These are phyloP conservation scores for Neonectria ditissima DNA, from an alignment of 2,329 filamentous ascomycete genomes.

Conservation along the genomic window DNA sequence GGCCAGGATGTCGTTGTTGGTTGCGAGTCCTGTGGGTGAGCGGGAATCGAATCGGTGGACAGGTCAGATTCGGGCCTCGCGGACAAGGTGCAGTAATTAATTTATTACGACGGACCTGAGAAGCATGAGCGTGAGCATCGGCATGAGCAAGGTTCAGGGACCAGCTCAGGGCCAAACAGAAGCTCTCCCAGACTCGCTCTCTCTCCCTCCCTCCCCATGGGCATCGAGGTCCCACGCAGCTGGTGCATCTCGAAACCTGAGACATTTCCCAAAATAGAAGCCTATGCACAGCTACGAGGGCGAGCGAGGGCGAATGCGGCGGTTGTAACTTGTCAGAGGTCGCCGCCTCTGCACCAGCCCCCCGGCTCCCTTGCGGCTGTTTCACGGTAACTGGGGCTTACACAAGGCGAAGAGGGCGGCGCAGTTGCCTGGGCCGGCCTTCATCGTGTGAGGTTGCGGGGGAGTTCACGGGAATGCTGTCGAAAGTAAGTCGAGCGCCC, in stretches of 20 bases:
- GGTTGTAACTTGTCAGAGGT: constrained; percentile 1
- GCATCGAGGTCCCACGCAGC: constrained; percentile 26
- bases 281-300: constrained; percentile 27
- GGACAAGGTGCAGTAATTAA: neutral
- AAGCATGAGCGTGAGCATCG: neutral
- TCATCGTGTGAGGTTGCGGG: neutral
- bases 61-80: neutral
- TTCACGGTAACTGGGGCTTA: constrained; percentile 39
- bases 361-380: constrained; percentile 33
- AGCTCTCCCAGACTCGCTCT: neutral
- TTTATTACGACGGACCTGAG: neutral
- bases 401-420: constrained; percentile 5
- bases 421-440: neutral
- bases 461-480: constrained; percentile 12
- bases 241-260: constrained; percentile 42
- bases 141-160: constrained; percentile 2
- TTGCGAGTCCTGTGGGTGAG: constrained; percentile 7
- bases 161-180: neutral
- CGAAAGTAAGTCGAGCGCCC: constrained; percentile 8
- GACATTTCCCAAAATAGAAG: constrained; percentile 43
- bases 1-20: constrained; percentile 10
- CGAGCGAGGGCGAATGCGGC: constrained; percentile 26
- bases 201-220: constrained; percentile 13
- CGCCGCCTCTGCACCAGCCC: neutral
- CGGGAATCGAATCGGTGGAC: constrained; percentile 21